phyloP scores from a whole-genome alignment of 805 yeast species.

The Metschnikowia gelsemii region DNA sequence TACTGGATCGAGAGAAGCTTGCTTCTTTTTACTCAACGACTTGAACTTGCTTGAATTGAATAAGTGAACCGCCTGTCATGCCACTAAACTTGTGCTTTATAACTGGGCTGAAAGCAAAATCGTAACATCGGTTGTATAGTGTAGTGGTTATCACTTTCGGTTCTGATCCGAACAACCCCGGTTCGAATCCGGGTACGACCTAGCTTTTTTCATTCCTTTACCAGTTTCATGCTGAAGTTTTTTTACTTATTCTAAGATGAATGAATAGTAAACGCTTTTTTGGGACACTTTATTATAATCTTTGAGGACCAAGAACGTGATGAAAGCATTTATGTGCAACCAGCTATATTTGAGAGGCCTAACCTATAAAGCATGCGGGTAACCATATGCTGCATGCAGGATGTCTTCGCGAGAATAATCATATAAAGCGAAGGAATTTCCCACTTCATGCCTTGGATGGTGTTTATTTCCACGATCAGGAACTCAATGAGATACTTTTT shows the following conservation, averaged over 20 bases:
- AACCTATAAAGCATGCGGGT: slow-evolving; percentile 11
- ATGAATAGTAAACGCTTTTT: background rate
- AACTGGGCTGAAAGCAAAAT: too few species aligned
- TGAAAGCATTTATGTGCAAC: too few species aligned
- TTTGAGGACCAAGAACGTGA: too few species aligned
- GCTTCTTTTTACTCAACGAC: too few species aligned
- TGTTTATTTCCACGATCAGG: background rate
- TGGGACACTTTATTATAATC: too few species aligned
- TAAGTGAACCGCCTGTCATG: too few species aligned
- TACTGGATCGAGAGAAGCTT: too few species aligned
- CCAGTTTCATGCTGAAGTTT: background rate
- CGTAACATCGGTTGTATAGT: slow-evolving; percentile 50
- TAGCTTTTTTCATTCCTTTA: slow-evolving; percentile 20
- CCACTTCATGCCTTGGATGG: background rate
- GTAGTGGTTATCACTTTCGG: slow-evolving; percentile 82
- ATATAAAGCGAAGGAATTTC: slow-evolving; percentile 11
- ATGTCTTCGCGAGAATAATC: slow-evolving; percentile 14
- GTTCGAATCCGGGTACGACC: slow-evolving; percentile 87
- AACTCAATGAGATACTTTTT: slow-evolving; percentile 19
- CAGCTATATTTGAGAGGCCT: background rate
- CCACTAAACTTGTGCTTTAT: too few species aligned
- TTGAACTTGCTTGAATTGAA: too few species aligned
- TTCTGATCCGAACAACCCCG: slow-evolving; percentile 82
- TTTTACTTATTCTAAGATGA: background rate
- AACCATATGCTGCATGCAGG: slow-evolving; percentile 12